These are phyloP conservation scores for Candida ipomoeae DNA, from an alignment of 805 yeast genomes.

Conservation along the genomic window DNA sequence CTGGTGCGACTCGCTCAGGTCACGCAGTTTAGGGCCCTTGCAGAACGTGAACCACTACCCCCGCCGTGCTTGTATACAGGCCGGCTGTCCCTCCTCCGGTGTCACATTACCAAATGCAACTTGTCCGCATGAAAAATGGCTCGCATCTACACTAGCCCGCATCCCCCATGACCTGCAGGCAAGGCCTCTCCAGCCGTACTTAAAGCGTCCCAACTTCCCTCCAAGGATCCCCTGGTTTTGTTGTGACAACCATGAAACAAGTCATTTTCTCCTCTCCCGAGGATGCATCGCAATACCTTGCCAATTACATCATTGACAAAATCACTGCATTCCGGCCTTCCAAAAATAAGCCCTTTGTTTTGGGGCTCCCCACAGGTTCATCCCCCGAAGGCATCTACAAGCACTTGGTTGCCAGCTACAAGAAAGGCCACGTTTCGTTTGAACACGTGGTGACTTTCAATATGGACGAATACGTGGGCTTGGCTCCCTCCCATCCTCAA, in stretches of 20 bases:
- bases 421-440: slow-evolving; percentile 41
- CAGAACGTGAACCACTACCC: no score
- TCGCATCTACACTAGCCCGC: neutral
- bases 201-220: neutral
- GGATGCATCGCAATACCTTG: slow-evolving; percentile 43
- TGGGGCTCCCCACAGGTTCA: slow-evolving; percentile 61
- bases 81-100: neutral
- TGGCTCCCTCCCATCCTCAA: slow-evolving; percentile 45
- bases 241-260: slow-evolving; percentile 9
- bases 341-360: slow-evolving; percentile 43
- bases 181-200: neutral
- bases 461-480: slow-evolving; percentile 58
- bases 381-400: slow-evolving; percentile 55
- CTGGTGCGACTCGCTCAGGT: no score
- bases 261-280: slow-evolving; percentile 30
- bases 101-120: neutral
- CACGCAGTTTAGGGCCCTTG: no score
- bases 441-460: slow-evolving; percentile 54
- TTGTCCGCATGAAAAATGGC: neutral
- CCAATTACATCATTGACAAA: slow-evolving; percentile 40
- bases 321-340: slow-evolving; percentile 47
- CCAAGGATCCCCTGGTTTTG: no score
- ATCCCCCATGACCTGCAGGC: neutral
- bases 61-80: neutral
- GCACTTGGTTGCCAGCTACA: slow-evolving; percentile 41